Conservation (phyloP, 163 green algal genomes). For the Scenedesmus sp. region DNA sequence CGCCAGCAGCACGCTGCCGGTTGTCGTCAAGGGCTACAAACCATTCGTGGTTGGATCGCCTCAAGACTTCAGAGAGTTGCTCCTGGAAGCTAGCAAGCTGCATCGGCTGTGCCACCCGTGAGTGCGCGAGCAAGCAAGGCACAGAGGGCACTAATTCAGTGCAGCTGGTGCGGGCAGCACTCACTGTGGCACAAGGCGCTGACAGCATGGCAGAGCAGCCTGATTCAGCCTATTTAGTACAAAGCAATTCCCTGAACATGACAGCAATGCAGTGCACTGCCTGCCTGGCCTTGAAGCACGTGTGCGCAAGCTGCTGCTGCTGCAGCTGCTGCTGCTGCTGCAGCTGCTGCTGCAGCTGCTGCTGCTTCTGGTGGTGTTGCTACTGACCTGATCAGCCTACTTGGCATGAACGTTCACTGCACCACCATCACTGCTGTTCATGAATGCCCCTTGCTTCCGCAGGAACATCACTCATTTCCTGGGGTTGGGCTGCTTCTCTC, state of each 20-base stretch:
- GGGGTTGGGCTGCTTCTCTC: slow-evolving; percentile 50
- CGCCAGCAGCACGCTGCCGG: neutral
- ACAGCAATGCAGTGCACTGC: neutral
- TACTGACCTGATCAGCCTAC: neutral
- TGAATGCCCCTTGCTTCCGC: neutral
- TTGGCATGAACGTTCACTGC: neutral
- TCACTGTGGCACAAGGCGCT: neutral
- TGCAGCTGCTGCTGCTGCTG: neutral
- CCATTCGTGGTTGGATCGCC: slow-evolving; percentile 41
- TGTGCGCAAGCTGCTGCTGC: neutral
- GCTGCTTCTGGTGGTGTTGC: neutral
- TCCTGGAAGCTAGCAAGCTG: slow-evolving; percentile 55
- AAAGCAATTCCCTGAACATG: neutral
- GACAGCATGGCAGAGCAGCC: neutral
- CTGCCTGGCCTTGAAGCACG: neutral
- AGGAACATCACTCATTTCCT: slow-evolving; percentile 49
- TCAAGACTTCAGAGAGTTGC: slow-evolving; percentile 51
- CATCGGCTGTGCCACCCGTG: slow-evolving; percentile 42
- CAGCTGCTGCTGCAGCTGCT: neutral
- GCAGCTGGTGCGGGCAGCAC: slow-evolving; percentile 14
- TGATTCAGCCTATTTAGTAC: neutral
- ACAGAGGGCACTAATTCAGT: neutral
- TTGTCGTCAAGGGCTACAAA: slow-evolving; percentile 50
- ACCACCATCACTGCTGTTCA: neutral
- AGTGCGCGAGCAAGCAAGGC: neutral